Evolutionary conservation across 1,139 yeast genomes (phyloP), one percentile per base, ranked within the genome.

Genomic region (Pichia inconspicua): DNA sequence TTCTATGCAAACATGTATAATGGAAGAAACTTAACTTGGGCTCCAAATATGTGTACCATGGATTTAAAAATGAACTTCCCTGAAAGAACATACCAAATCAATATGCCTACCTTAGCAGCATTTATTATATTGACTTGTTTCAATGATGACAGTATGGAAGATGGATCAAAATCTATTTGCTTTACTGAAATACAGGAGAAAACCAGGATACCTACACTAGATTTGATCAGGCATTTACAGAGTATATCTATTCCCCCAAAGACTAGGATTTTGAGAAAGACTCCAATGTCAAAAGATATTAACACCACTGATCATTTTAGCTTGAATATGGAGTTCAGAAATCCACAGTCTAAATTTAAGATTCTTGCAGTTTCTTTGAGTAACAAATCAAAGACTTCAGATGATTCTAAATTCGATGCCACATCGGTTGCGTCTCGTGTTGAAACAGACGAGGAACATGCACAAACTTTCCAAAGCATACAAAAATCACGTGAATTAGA

Each of bases 241-340:
- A 87, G 97, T 1, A 77, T 92, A 35, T 82, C 95, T 0, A 86
- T 88, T 42, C 94, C 95, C 0, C 90, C 96, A 2, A 76, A 83
- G 53, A 82, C 89, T 58, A 73, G 95, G 53, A 70, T 90, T 14
- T 68, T 90, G 53, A 70, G 72, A 25, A 90, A 89, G 60, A 70
- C 65, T 25, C 97, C 97, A 11, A 77, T 81, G 82, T 72, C 86
- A 0, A 83, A 81, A 55, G 89, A 82, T 10, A 80, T 90, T 31
- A 75, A 76, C 42, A 70, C 75, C 1, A 68, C 67, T 5, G 97
- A 90, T 66, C 65, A 65, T 17, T 90, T 92, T 61, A 68, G 71
- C 31, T 73, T 92, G 56, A 92, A 92, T 64, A 74, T 74, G 25
- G 75, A 77, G 42, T 90, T 90, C 66, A 78, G 80, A 52, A 75